Evolutionary conservation across 768 basidiomycete species (phyloP), one percentile per base, ranked within the genome.

Genomic region (Goffeauzyma gilvescens): DNA sequence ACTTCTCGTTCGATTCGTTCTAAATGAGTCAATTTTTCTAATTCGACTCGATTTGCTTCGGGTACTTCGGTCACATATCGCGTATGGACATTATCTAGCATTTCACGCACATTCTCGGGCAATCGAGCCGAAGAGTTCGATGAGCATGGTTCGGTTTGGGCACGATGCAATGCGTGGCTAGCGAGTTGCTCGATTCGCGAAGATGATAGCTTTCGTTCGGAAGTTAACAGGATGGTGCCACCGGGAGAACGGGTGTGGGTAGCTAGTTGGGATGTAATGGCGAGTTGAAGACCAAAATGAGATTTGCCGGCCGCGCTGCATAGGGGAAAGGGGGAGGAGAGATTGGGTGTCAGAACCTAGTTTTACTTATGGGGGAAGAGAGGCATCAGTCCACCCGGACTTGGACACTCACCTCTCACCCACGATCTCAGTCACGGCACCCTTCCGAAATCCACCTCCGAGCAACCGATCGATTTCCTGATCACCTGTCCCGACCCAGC

Each of bases 291-390:
- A 3, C 80, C 81, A 4, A 96, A 64, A 54, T 96, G 87, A 1
- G 86, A 86, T 66, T 98, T 98, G 28, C 93, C 93, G 21, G 90
- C 76, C 18, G 86, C 79, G 58, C 93, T 98, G 58, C 23, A 41
- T 2, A 17, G 18, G 21, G 9, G 17, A 14, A 14, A 41, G 26
- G 8, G 8, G 10, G 27, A 27, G 44, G 22, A 41, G 2, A n/a
- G 18, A 32, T 14, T 17, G 32, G 5, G 33, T 14, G 37, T 6
- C 5, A 15, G 21, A 28, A 21, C 15, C 24, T 31, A 13, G 18
- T 30, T 3, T 14, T 23, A 38, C 15, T 15, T 20, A 14, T 38
- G 22, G 39, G 5, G 33, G 12, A 4, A 15, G 12, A 18, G 7
- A 26, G 36, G 15, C n/a, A 32, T 22, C 6, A 10, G 17, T n/a